Conservation (phyloP, 176 grass and related monocot genomes). For the Pharus latifolius region DNA sequence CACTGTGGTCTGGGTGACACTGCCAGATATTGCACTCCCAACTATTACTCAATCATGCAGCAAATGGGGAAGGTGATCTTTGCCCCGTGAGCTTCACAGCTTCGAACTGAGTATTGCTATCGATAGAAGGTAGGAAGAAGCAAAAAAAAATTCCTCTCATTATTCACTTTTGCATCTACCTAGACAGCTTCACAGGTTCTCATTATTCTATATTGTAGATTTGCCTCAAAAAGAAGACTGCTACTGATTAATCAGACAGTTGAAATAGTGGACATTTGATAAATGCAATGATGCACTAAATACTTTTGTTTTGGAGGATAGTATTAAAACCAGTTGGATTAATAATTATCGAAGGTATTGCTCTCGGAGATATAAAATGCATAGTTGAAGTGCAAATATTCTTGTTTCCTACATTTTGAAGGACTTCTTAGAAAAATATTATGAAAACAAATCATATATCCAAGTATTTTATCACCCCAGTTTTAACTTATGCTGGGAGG, state of each 20-base stretch:
- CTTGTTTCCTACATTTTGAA: background rate
- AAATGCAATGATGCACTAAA: background rate
- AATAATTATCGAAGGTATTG: background rate
- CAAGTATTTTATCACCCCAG: background rate
- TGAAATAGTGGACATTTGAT: background rate
- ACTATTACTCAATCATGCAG: background rate
- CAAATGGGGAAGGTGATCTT: constrained; percentile 11
- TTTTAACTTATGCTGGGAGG: background rate
- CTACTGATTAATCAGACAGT: background rate
- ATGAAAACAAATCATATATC: constrained; percentile 2
- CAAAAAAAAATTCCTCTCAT: background rate
- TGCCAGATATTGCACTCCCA: constrained; percentile 1
- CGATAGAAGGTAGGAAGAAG: background rate
- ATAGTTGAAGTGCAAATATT: background rate
- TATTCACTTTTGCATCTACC: background rate
- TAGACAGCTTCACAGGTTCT: background rate
- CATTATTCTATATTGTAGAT: background rate
- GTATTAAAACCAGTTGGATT: background rate
- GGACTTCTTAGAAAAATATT: background rate
- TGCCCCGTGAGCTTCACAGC: background rate
- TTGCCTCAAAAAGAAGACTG: background rate
- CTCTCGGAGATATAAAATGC: background rate
- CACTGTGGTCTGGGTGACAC: background rate
- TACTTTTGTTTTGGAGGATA: background rate
- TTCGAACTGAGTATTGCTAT: background rate